phyloP scores from a whole-genome alignment of 2,329 filamentous ascomycete genomes.

The Aureobasidium mangrovei region DNA sequence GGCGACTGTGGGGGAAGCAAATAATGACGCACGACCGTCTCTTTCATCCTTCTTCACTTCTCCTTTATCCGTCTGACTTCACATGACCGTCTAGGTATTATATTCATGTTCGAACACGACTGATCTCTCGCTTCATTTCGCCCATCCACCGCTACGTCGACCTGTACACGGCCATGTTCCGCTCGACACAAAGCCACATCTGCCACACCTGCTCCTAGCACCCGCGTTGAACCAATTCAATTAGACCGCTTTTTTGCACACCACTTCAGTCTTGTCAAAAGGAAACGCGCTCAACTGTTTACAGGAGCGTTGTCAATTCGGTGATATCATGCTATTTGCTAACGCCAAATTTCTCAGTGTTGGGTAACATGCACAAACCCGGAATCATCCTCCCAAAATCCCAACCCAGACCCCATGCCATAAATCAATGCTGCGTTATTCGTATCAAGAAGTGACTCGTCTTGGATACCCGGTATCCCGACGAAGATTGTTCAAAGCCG shows the following conservation, averaged over 20 bases:
- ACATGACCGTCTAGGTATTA: neutral
- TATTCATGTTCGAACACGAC: neutral
- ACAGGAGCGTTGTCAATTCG: conserved; percentile 10
- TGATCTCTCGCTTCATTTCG: neutral
- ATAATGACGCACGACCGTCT: conserved; percentile 1
- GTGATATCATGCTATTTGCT: conserved; percentile 9
- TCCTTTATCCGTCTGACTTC: neutral
- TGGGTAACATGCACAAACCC: neutral
- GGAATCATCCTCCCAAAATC: neutral
- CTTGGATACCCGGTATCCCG: too few relatives aligned
- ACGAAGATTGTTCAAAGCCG: neutral
- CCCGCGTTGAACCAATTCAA: too few relatives aligned
- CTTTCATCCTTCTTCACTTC: neutral
- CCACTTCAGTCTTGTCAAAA: neutral
- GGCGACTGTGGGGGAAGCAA: neutral
- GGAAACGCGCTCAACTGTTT: conserved; percentile 7
- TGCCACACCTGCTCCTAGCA: too few relatives aligned
- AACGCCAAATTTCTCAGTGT: conserved; percentile 1
- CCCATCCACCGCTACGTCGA: neutral
- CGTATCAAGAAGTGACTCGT: neutral
- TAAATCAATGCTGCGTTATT: conserved; percentile 10
- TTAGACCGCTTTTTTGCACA: too few relatives aligned
- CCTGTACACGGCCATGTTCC: too few relatives aligned
- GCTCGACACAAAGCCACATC: too few relatives aligned
- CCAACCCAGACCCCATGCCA: conserved; percentile 2